A percentile compares a stretch with the other conserved stretches of the same genome.
These are phyloP conservation scores for Aspergillus amoenus DNA, from an alignment of 2,329 filamentous ascomycete genomes.

Conservation along the genomic window DNA sequence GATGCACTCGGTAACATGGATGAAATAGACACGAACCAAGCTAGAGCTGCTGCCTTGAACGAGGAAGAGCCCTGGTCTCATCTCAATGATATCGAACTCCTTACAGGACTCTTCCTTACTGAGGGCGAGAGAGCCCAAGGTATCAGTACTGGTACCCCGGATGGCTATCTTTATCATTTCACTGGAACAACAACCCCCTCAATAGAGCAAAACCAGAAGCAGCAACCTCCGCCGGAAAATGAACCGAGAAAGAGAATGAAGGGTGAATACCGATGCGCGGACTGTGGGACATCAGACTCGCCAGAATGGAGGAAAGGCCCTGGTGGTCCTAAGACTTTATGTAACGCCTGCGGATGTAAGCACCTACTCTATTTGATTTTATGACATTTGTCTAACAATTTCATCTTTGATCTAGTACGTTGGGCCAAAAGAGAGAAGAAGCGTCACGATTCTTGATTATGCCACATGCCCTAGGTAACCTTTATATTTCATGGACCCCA, in stretches of 20 bases:
- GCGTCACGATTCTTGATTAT: slow-evolving; percentile 33
- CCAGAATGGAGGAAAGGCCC: slow-evolving; percentile 97
- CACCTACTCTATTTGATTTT: background rate
- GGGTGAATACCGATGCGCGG: slow-evolving; percentile 92
- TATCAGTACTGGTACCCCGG: slow-evolving; percentile 81
- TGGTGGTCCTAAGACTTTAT: slow-evolving; percentile 87
- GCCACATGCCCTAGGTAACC: background rate
- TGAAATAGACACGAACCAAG: slow-evolving; percentile 66
- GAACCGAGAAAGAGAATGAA: slow-evolving; percentile 89
- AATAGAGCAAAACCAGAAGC: background rate
- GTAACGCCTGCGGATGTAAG: slow-evolving; percentile 87
- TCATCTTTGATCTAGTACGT: slow-evolving; percentile 42
- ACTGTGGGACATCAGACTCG: slow-evolving; percentile 91
- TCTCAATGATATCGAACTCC: slow-evolving; percentile 86
- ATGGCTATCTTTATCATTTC: slow-evolving; percentile 77
- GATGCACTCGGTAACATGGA: slow-evolving; percentile 33
- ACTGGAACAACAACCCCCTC: slow-evolving; percentile 35
- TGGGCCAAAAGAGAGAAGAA: slow-evolving; percentile 79
- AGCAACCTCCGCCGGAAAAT: slow-evolving; percentile 51
- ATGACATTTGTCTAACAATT: background rate
- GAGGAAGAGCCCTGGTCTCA: slow-evolving; percentile 72
- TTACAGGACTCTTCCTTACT: slow-evolving; percentile 82
- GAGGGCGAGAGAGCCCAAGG: slow-evolving; percentile 86
- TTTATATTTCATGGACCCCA: background rate
- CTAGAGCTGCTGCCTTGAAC: slow-evolving; percentile 87